Base-by-base conservation (phyloP, 179 eudicot genomes). In the Beta macrorhiza region DNA sequence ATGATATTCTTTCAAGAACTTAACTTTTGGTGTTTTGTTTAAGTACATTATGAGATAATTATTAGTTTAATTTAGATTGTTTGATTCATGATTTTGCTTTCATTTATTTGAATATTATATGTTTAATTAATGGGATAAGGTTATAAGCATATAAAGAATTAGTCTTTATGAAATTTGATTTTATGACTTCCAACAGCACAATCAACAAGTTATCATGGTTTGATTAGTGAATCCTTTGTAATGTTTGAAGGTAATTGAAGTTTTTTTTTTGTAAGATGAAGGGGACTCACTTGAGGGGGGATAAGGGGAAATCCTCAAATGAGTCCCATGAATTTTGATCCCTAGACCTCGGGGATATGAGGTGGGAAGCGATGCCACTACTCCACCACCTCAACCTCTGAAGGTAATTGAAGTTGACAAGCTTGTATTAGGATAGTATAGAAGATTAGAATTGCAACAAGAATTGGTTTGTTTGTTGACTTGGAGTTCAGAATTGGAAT, bases 1-100 rank as follows among this genome's bases (percentile, higher is more conserved):
- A 47, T 47, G 51, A 29, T 29, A 29, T 1, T 29, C 1, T 0
- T 29, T 29, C 32, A 29, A 1, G 1, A 0, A 29, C 1, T 29
- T 29, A 29, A 0, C 32, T 29, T 29, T 29, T 29, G 32, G 32
- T 29, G 32, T 0, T 13, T 69, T 0, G 42, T 69, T 17, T 67
- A 15, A 29, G 32, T 49, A 14, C 58, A 20, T 13, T 20, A 4
- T 72, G 16, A 20, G 57, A 53, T 7, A 12, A 6, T 51, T 20
- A 51, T 72, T n/a, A 51, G 42, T 25, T 72, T 1, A 72, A 49
- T 73, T 29, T 12, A 22, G 65, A 45, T 79, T 63, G 80, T 29
- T 51, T 47, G 22, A 1, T 29, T 6, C 17, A 7, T 49, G 32
- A 45, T 61, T 72, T 3, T 22, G 42, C 4, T 72, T 72, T 6